phyloP scores from a whole-genome alignment of 768 basidiomycete species.

The Dacryopinax primogenitus region DNA sequence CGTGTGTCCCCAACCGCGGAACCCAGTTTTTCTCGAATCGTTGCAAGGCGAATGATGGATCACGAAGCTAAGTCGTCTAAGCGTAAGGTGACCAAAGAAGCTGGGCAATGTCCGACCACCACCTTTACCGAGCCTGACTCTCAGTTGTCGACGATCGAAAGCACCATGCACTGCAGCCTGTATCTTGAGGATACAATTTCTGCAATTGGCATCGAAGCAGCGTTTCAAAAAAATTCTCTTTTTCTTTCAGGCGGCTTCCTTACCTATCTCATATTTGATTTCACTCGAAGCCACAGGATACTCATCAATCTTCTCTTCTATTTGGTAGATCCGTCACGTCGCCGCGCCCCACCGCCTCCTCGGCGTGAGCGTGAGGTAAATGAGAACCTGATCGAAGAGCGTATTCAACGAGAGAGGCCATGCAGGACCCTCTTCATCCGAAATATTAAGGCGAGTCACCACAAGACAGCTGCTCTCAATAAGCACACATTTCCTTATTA shows the following conservation, averaged over 20 bases:
- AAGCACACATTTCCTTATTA: not conserved
- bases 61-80: too few species aligned
- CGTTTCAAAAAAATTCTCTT: not conserved
- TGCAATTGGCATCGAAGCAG: too few species aligned
- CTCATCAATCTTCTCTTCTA: not conserved
- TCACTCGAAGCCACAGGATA: not conserved
- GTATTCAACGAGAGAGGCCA: slow-evolving; percentile 84
- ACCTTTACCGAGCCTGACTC: too few species aligned
- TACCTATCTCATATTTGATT: not conserved
- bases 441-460: slow-evolving; percentile 83
- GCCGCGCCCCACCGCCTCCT: slow-evolving; percentile 12
- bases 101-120: too few species aligned
- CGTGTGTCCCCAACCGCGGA: too few species aligned
- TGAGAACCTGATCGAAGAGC: slow-evolving; percentile 84
- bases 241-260: not conserved
- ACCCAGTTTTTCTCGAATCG: not conserved
- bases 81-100: too few species aligned
- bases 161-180: too few species aligned
- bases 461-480: not conserved
- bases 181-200: too few species aligned
- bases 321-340: not conserved
- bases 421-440: slow-evolving; percentile 94
- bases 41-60: too few species aligned
- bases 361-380: slow-evolving; percentile 75
- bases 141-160: too few species aligned